Evolutionary conservation across 2,329 filamentous ascomycete species (phyloP).

Genomic region (Neopestalotiopsis clavispora): DNA sequence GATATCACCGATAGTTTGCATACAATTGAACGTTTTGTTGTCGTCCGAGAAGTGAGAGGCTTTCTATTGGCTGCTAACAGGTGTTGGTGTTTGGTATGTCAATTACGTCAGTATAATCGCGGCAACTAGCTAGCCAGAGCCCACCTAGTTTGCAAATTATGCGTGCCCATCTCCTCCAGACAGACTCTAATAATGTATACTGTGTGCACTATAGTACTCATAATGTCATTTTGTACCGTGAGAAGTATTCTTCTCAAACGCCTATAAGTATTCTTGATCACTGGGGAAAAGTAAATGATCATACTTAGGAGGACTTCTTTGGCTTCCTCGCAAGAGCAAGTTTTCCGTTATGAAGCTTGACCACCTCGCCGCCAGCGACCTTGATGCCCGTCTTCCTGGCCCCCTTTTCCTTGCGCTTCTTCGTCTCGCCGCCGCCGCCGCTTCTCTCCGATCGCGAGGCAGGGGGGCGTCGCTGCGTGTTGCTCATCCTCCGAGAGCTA

Average conservation of each 20-base stretch:
- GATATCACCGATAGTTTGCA: background rate
- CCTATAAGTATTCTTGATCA: no score
- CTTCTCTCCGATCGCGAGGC: background rate
- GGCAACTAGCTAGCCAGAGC: background rate
- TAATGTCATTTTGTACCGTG: no score
- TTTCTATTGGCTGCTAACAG: background rate
- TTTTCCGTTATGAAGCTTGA: background rate
- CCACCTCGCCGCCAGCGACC: background rate
- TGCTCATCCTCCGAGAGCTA: no score
- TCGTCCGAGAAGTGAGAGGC: background rate
- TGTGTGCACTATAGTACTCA: no score
- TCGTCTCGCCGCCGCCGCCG: background rate
- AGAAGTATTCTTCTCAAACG: no score
- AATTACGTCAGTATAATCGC: background rate
- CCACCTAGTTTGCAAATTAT: background rate
- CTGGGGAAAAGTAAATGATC: no score
- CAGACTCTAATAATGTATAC: no score
- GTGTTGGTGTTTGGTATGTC: background rate
- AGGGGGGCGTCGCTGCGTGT: background rate
- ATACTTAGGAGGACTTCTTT: background rate
- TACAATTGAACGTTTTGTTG: background rate
- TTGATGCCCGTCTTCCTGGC: background rate
- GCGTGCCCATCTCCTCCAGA: background rate
- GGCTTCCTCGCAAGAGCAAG: conserved; percentile 1
- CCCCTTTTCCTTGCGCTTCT: background rate